Conservation (phyloP, 305 asterid species). For the Rubia peregrina region DNA sequence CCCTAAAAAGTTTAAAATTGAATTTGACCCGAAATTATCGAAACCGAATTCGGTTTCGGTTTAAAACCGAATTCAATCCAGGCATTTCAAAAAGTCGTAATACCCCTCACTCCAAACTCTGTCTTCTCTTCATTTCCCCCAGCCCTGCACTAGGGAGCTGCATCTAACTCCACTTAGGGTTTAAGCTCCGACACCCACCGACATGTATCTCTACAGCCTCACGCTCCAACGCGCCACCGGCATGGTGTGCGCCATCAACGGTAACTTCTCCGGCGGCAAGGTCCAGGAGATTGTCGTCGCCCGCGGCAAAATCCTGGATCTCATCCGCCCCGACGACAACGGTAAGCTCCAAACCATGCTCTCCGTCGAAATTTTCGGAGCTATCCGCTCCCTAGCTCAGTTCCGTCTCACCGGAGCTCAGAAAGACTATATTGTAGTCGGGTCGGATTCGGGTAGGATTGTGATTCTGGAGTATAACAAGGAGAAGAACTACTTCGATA, state of each 20-base stretch:
- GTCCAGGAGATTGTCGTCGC: slow-evolving; percentile 83
- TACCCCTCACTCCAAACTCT: neutral
- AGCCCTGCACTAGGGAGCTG: neutral
- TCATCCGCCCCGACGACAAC: slow-evolving; percentile 88
- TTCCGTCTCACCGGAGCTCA: slow-evolving; percentile 94
- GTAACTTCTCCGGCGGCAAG: slow-evolving; percentile 92
- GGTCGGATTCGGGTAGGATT: slow-evolving; percentile 93
- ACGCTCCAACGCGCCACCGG: slow-evolving; percentile 95
- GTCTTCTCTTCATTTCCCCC: neutral
- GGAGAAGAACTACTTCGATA: slow-evolving; percentile 73
- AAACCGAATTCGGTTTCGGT: too few relatives aligned
- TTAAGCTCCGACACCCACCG: slow-evolving; percentile 20
- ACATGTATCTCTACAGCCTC: slow-evolving; percentile 80
- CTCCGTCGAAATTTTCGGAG: slow-evolving; percentile 85
- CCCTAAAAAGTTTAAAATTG: too few relatives aligned
- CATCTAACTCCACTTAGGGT: slow-evolving; percentile 30
- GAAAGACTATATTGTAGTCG: slow-evolving; percentile 88
- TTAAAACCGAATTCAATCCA: too few relatives aligned
- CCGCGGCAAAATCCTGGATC: slow-evolving; percentile 90
- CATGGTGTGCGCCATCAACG: slow-evolving; percentile 75
- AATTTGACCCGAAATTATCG: too few relatives aligned
- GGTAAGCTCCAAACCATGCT: slow-evolving; percentile 87
- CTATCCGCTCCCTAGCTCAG: slow-evolving; percentile 87
- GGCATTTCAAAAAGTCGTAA: neutral
- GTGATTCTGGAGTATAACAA: slow-evolving; percentile 82